A percentile compares a stretch with the other conserved stretches of the same genome.
These are phyloP conservation scores for Cutaneotrichosporon sp. DNA, from an alignment of 1,284 basidiomycete species.

Conservation along the genomic window DNA sequence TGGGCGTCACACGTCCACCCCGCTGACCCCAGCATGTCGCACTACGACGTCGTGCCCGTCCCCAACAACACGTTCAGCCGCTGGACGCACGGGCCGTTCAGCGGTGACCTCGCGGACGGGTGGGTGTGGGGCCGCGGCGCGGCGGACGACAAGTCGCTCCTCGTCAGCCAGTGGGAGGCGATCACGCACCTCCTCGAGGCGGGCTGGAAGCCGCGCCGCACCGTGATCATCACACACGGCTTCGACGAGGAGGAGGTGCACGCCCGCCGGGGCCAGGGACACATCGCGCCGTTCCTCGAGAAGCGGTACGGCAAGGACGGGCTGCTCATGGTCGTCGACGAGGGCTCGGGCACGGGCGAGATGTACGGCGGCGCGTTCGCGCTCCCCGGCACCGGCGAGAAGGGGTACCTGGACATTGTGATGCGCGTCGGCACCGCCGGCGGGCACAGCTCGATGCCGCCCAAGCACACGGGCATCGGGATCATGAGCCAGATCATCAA, in stretches of 20 bases:
- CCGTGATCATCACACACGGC: conserved; percentile 51
- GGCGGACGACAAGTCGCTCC: conserved; percentile 50
- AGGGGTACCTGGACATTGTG: conserved; percentile 49
- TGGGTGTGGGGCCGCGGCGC: conserved; percentile 53
- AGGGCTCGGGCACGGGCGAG: conserved; percentile 44
- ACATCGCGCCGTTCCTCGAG: conserved; percentile 50
- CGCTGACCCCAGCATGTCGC: conserved; percentile 39
- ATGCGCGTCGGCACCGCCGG: conserved; percentile 50
- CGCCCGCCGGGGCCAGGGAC: conserved; percentile 49
- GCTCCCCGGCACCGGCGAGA: conserved; percentile 46
- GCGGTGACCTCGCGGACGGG: conserved; percentile 46
- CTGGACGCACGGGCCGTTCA: conserved; percentile 53
- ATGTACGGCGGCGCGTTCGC: conserved; percentile 48
- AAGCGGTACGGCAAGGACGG: conserved; percentile 50
- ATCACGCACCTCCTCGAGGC: conserved; percentile 46
- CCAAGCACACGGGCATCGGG: conserved; percentile 56
- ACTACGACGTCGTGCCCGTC: conserved; percentile 55
- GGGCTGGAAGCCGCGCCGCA: conserved; percentile 47
- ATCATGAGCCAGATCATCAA: conserved; percentile 52
- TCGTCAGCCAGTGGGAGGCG: conserved; percentile 54
- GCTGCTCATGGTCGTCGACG: conserved; percentile 53
- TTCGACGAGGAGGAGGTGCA: conserved; percentile 52
- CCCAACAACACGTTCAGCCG: conserved; percentile 44
- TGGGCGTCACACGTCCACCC: neutral
- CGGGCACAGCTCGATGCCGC: conserved; percentile 56